Base-by-base conservation (phyloP, 2,329 filamentous ascomycete species). In the Ophiognomonia clavigignenti-juglandacearum region DNA sequence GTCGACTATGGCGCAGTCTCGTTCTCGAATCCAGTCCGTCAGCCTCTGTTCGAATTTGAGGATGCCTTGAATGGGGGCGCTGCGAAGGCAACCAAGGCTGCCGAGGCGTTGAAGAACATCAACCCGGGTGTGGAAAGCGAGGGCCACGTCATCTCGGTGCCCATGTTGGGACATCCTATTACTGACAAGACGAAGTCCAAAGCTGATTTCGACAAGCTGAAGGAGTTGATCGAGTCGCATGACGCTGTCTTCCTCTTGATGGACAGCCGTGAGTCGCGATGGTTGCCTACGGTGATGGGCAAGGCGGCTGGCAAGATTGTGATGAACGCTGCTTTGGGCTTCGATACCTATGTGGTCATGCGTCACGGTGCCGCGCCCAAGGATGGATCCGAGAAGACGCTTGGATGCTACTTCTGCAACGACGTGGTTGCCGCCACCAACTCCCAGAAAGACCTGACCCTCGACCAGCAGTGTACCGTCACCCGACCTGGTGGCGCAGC, bases 351-450 rank as follows among this genome's bases (percentile, higher is more conserved):
- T 59, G 90, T 98, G 3, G 90, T 96, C 29, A 97, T 98, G 93
- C 82, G 93, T 47, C 93, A 98, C 64, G 93, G 93, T 2, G 74
- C 88, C 6, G 78, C 81, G 56, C 72, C 74, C 4, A 64, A 68
- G 35, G 70, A 74, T 42, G 72, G 78, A 10, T 74, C 69, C n/a
- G 73, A 80, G 45, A 72, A 81, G 43, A 82, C 88, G 22, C 74
- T 97, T 22, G 93, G 93, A 9, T 98, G 93, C 67, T 98, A 98
- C 64, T 98, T 97, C 67, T 98, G 93, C 69, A 97, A 95, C 59
- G 93, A 98, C 63, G 92, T 98, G 22, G 92, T 97, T 41, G 88
- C 92, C 6, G 93, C 93, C 19, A 85, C 85, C 53, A 89, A 97
- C 70, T 96, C 90, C 3, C 79, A 96, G 61, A 96, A 92, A 66